Evolutionary conservation across 208 protist genomes (phyloP), one percentile per base, ranked within the genome.

Genomic region (Angomonas desouzai): DNA sequence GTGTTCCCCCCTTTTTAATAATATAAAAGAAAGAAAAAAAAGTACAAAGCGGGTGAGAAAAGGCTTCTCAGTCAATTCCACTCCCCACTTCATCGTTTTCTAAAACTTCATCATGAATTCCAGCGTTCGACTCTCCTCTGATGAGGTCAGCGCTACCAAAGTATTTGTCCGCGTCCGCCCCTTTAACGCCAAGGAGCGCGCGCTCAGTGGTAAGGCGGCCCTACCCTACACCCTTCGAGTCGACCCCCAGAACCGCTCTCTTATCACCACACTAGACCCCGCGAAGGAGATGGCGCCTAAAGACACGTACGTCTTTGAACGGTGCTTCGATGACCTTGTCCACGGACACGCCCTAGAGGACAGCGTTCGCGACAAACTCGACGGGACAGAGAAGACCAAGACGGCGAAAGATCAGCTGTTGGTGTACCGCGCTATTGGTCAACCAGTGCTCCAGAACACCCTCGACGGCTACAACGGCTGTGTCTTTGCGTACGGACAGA

Each of bases 401-500:
- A 13, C 68, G 22, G 61, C 49, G 59, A 63, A 45, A 62, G 70
- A 77, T n/a, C 85, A 95, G 66, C 51, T 53, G 13, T 33, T 70
- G 25, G 79, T 94, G 18, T 94, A 92, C 73, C 59, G 63, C 18
- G 62, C 71, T 25, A 82, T 94, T 7, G 89, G 89, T 0, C 49
- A 78, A 16, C 81, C 88, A 0, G 56, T 94, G 25, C 71, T 94
- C 28, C 49, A 73, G 23, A 90, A 79, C 65, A 76, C 81, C 10
- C 75, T 96, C 25, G 73, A 86, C 33, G 89, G 93, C 55, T 92
- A 91, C 75, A 92, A 96, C 72, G 85, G 78, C 29, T 90, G 88
- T 55, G 74, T 97, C 34, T 97, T 96, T 70, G 91, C 91, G 9
- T 97, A 96, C 56, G 92, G 92, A 1, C 86, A 94, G 70, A 98